Base-by-base conservation (phyloP, 2,329 filamentous ascomycete genomes). In the Eutypa lata region DNA sequence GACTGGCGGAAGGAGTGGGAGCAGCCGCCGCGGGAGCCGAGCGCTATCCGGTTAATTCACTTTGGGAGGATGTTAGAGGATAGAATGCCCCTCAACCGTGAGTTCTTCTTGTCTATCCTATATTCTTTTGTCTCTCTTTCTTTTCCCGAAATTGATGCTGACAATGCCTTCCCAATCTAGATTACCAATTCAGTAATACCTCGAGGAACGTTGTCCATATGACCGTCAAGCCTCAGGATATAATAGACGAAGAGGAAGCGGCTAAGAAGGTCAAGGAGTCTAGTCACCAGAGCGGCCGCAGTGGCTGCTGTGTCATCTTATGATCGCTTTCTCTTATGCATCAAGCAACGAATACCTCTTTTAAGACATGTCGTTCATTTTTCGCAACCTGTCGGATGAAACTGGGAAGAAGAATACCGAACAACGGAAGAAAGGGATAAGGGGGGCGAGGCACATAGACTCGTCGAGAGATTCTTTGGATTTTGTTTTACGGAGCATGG, bases 1-100 rank as follows among this genome's bases (percentile, higher is more conserved):
- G 92, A 97, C 70, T 97, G 93, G 93, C 81, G 91, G 61, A 87
- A 86, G 63, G 90, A 97, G 68, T 97, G 93, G 93, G 92, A 96
- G 65, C 76, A 86, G 16, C 87, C 89, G 65, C 93, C 93, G 1
- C 84, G 88, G 24, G 94, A 90, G 66, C 92, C 93, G 11, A 93
- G 87, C 65, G 90, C 88, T 56, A 97, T 97, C 75, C 81, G 93
- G 48, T 74, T 97, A 63, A 97, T 97, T 65, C 89, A 91, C 57
- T 94, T 96, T 71, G 93, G 93, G 49, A 91, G 93, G 68, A 76
- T 97, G 69, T 75, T 97, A 60, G 91, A 96, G 62, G 93, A 97
- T 65, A 96, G 96, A 73, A 84, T 88, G 53, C 84, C 83, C 59
- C 72, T 97, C 57, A 91, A 86, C 75, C 91, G 92, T 96, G 81